phyloP scores from a whole-genome alignment of 2,329 filamentous ascomycete genomes.

The Colletotrichum australisinense region DNA sequence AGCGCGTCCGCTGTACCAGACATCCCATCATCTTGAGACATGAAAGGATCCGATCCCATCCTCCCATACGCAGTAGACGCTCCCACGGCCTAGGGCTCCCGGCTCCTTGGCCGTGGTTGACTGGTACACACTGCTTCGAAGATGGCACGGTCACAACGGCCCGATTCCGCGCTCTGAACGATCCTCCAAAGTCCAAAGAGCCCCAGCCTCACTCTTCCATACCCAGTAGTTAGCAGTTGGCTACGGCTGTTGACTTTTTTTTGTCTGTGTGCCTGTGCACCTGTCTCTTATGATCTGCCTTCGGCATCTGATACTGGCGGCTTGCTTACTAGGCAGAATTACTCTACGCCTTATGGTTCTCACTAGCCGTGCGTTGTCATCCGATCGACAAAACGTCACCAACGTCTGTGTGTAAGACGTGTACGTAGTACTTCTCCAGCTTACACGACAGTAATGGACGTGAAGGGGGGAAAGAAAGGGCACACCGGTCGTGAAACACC shows the following conservation, averaged over 20 bases:
- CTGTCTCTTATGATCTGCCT: neutral
- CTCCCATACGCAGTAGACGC: neutral
- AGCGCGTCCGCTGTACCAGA: neutral
- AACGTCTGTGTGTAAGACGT: neutral
- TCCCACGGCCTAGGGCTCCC: too few relatives aligned
- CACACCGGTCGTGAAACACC: conserved; percentile 10
- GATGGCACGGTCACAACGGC: neutral
- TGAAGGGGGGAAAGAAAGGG: neutral
- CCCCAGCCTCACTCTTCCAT: neutral
- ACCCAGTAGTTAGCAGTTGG: neutral
- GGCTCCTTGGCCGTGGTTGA: neutral
- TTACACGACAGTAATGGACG: neutral
- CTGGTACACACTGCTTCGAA: neutral
- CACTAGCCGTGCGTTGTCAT: neutral
- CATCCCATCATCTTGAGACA: neutral
- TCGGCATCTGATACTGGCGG: neutral
- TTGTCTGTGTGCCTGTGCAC: neutral
- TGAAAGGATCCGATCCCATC: neutral
- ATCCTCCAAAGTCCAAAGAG: neutral
- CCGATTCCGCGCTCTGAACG: neutral
- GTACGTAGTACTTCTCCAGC: neutral
- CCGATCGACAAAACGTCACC: conserved; percentile 13
- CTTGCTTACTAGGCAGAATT: neutral
- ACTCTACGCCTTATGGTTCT: neutral
- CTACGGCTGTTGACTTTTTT: neutral